Evolutionary conservation across 495 filamentous ascomycete genomes (phyloP).

Genomic region (Neurospora tetraspora): DNA sequence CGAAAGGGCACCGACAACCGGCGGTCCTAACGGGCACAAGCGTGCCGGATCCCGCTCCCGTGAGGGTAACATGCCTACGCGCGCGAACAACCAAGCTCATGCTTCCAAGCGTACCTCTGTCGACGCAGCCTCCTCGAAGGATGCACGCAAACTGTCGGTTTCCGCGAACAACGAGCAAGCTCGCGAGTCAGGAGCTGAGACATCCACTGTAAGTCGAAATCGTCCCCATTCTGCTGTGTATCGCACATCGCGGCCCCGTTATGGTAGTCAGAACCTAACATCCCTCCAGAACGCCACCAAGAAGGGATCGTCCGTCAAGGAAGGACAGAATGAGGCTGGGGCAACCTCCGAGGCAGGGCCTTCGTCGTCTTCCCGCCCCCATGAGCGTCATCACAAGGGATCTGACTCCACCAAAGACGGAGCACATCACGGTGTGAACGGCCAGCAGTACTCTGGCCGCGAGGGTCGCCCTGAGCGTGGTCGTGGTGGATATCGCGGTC

Average conservation of each 20-base stretch:
- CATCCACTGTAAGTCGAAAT: slow-evolving; percentile 17
- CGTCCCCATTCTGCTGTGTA: not conserved
- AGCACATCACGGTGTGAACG: slow-evolving; percentile 8
- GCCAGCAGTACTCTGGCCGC: slow-evolving; percentile 19
- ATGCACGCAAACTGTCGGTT: slow-evolving; percentile 32
- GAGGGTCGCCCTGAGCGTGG: slow-evolving; percentile 30
- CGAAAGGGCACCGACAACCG: slow-evolving; percentile 12
- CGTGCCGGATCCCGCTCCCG: slow-evolving; percentile 7
- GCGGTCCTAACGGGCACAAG: slow-evolving; percentile 7
- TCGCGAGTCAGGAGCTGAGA: slow-evolving; percentile 14
- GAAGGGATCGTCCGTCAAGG: slow-evolving; percentile 9
- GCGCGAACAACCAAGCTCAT: slow-evolving; percentile 13
- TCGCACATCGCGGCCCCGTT: not conserved
- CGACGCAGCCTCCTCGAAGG: slow-evolving; percentile 30
- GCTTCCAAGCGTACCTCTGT: slow-evolving; percentile 37
- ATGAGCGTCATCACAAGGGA: slow-evolving; percentile 17
- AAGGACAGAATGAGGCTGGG: slow-evolving; percentile 17
- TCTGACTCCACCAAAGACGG: slow-evolving; percentile 16
- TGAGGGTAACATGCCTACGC: slow-evolving; percentile 15
- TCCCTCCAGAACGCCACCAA: slow-evolving; percentile 9
- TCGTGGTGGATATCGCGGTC: slow-evolving; percentile 30
- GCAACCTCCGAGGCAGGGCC: slow-evolving; percentile 10
- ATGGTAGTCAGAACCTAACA: slow-evolving; percentile 1
- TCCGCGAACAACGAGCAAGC: slow-evolving; percentile 27
- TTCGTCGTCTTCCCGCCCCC: not conserved